phyloP scores from a whole-genome alignment of 1,139 yeast genomes.

The Candida buenavistaensis region DNA sequence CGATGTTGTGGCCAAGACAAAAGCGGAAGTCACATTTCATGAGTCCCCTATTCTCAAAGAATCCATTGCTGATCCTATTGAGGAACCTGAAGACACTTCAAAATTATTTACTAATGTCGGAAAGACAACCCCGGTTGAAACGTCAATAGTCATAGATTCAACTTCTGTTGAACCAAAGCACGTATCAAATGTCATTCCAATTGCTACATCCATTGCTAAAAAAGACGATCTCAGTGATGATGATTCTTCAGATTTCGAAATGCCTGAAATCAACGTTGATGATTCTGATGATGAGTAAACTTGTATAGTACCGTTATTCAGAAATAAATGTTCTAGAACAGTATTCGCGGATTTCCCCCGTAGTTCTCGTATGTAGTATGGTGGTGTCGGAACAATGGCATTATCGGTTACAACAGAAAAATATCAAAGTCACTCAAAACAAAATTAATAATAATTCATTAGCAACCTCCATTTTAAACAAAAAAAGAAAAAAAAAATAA shows the following conservation, averaged over 20 bases:
- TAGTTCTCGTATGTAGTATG: too few relatives aligned
- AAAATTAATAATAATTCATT: too few relatives aligned
- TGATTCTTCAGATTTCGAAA: slow-evolving; percentile 54
- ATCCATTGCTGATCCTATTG: not conserved
- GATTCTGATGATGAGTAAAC: slow-evolving; percentile 12
- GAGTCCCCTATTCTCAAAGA: too few relatives aligned
- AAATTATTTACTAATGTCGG: too few relatives aligned
- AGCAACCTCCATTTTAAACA: too few relatives aligned
- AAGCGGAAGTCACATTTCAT: not conserved
- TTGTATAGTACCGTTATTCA: not conserved
- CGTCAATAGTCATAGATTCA: too few relatives aligned
- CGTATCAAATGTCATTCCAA: not conserved
- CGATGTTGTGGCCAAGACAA: not conserved
- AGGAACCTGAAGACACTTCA: not conserved
- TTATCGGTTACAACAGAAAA: too few relatives aligned
- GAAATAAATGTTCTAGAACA: not conserved
- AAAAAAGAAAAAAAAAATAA: too few relatives aligned
- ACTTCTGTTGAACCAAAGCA: not conserved
- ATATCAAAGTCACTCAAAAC: too few relatives aligned
- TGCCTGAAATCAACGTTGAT: slow-evolving; percentile 44
- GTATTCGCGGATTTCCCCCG: too few relatives aligned
- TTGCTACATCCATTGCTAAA: slow-evolving; percentile 11
- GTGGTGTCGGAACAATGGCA: too few relatives aligned
- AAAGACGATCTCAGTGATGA: slow-evolving; percentile 16
- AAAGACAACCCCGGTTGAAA: too few relatives aligned